Evolutionary conservation across 768 basidiomycete species (phyloP).

Genomic region (Calocybe gangraenosa): DNA sequence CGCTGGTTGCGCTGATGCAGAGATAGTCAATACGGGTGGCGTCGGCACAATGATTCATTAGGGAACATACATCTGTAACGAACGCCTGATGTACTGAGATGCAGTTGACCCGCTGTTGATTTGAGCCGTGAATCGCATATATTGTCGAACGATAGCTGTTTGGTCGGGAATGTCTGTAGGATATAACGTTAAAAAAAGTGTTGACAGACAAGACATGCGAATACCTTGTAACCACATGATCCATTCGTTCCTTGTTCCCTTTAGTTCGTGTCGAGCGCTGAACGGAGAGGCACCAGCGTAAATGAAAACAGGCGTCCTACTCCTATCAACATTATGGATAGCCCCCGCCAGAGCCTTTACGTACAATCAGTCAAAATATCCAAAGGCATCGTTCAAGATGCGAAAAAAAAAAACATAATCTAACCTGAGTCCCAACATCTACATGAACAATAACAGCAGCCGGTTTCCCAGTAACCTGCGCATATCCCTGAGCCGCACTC

Average conservation of each 20-base stretch:
- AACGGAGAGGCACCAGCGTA: constrained; percentile 71
- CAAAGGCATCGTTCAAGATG: neutral
- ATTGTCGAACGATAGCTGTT: constrained; percentile 64
- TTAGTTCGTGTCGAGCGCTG: constrained; percentile 49
- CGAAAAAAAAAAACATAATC: too few species aligned
- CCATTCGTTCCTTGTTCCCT: constrained; percentile 67
- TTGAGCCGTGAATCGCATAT: constrained; percentile 66
- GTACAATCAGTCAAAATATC: neutral
- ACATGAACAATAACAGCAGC: constrained; percentile 75
- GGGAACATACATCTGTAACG: constrained; percentile 57
- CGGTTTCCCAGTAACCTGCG: constrained; percentile 59
- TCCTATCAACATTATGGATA: constrained; percentile 65
- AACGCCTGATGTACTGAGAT: constrained; percentile 48
- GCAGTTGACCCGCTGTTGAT: constrained; percentile 51
- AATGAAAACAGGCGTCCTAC: constrained; percentile 59
- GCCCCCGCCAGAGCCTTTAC: constrained; percentile 67
- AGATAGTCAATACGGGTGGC: constrained; percentile 1
- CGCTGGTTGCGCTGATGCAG: constrained; percentile 52
- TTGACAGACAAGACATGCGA: neutral
- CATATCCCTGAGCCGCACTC: constrained; percentile 69
- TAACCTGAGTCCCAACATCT: constrained; percentile 64
- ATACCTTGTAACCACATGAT: constrained; percentile 71
- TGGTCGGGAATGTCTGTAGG: constrained; percentile 65
- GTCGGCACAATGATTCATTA: neutral
- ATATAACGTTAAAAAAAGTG: neutral